Evolutionary conservation across 2,329 filamentous ascomycete species (phyloP).

Genomic region (Colletotrichum noveboracense): DNA sequence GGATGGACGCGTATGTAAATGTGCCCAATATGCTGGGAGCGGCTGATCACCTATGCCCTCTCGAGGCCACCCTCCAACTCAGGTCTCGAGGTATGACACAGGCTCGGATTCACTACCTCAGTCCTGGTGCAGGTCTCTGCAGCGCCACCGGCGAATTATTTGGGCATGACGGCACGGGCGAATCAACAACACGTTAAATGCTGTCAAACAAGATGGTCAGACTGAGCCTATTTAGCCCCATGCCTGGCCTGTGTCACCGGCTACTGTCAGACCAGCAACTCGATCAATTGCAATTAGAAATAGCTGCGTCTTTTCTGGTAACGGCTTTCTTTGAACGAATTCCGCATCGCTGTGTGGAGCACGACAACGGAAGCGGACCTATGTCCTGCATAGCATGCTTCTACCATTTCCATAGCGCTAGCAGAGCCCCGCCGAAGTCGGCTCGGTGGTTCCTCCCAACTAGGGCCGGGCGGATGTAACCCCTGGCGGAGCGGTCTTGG

Average conservation of each 20-base stretch:
- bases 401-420: constrained; percentile 5
- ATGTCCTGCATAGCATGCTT: constrained; percentile 2
- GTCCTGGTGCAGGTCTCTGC: not conserved
- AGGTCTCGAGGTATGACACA: not conserved
- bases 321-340: not conserved
- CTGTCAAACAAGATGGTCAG: not conserved
- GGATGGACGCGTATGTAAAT: not conserved
- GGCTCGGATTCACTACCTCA: not conserved
- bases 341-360: not conserved
- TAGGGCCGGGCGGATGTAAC: constrained; percentile 10
- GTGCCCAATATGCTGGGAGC: not conserved
- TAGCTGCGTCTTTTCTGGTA: not conserved
- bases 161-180: not conserved
- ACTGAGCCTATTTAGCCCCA: not conserved
- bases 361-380: constrained; percentile 7
- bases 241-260: not conserved
- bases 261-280: not conserved
- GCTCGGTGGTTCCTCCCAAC: constrained; percentile 19
- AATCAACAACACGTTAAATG: not conserved
- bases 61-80: constrained; percentile 7
- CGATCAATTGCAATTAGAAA: constrained; percentile 3
- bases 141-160: not conserved
- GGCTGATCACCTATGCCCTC: constrained; percentile 9
- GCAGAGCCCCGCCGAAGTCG: constrained; percentile 15
- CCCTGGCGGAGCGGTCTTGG: constrained; percentile 3